Percentiles rank a stretch among this genome's conserved stretches.
Evolutionary conservation across 768 basidiomycete species (phyloP).

Genomic region (Tricholoma bakamatsutake): DNA sequence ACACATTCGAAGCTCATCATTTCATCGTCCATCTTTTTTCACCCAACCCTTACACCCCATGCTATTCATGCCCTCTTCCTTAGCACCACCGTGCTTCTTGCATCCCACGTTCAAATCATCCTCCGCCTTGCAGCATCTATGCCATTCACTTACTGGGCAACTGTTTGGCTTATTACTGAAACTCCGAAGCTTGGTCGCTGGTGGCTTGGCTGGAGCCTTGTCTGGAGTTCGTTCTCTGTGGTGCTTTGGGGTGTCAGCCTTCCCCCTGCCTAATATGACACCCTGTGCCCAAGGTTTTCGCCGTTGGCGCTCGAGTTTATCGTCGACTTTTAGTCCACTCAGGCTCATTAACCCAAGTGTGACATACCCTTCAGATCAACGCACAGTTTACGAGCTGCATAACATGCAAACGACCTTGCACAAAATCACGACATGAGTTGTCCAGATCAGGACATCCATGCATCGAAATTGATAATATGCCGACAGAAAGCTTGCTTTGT

Average conservation of each 20-base stretch:
- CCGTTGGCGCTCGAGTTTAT: not conserved
- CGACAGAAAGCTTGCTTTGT: too few species aligned
- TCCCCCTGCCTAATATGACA: slow-evolving; percentile 68
- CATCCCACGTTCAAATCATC: slow-evolving; percentile 83
- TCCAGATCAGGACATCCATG: too few species aligned
- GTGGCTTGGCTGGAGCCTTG: slow-evolving; percentile 75
- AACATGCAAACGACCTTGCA: too few species aligned
- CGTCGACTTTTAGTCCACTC: not conserved
- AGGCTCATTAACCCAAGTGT: not conserved
- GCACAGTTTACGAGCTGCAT: too few species aligned
- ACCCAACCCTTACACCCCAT: slow-evolving; percentile 53
- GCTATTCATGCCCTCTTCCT: slow-evolving; percentile 67
- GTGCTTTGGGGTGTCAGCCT: slow-evolving; percentile 82
- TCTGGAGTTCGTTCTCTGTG: slow-evolving; percentile 69
- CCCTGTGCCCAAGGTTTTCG: not conserved
- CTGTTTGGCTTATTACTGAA: slow-evolving; percentile 57
- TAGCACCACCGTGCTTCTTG: slow-evolving; percentile 61
- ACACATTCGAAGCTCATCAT: not conserved
- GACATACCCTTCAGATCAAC: too few species aligned
- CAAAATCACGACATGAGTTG: too few species aligned
- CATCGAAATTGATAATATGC: too few species aligned
- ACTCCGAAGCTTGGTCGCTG: slow-evolving; percentile 39
- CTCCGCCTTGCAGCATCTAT: slow-evolving; percentile 72
- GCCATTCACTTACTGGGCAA: slow-evolving; percentile 83
- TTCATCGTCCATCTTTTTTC: slow-evolving; percentile 22